These are phyloP conservation scores for Ustilago shanxiensis DNA, from an alignment of 1,284 basidiomycete genomes.

Conservation along the genomic window DNA sequence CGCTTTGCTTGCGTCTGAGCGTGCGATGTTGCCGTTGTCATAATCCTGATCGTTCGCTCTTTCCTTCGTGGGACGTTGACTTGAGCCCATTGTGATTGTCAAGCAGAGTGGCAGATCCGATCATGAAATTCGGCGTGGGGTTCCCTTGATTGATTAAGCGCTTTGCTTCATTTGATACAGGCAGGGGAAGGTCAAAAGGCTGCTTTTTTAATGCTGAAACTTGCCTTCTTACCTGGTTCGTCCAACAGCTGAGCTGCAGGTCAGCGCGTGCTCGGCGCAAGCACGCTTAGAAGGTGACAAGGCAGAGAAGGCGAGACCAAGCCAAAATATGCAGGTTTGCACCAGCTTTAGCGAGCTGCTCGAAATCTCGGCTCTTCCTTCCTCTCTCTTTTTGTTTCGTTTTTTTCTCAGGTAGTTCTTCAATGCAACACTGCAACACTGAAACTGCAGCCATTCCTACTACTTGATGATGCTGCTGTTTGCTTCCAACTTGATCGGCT, in stretches of 20 bases:
- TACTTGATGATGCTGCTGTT: background rate
- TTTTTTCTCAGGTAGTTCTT: background rate
- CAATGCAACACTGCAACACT: conserved; percentile 1
- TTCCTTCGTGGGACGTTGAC: background rate
- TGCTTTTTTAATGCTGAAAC: too few species aligned
- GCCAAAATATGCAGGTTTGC: background rate
- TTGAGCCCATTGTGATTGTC: background rate
- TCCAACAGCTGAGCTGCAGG: background rate
- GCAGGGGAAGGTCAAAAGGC: too few species aligned
- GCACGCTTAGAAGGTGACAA: conserved; percentile 1
- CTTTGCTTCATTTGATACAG: too few species aligned
- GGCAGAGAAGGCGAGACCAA: conserved; percentile 3
- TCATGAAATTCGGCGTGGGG: background rate
- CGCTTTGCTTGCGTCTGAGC: background rate
- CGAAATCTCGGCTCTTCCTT: conserved; percentile 3
- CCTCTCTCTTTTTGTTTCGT: background rate
- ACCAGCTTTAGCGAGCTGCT: background rate
- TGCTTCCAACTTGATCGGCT: background rate
- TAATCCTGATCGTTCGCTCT: background rate
- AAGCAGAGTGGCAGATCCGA: background rate
- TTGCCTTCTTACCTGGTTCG: background rate
- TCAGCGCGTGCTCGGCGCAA: conserved; percentile 3
- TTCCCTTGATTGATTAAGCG: too few species aligned
- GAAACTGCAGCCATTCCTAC: background rate
- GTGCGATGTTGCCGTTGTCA: background rate